A percentile compares a stretch with the other conserved stretches of the same genome.
phyloP scores from a whole-genome alignment of 1,284 basidiomycete genomes.

The Neolentinus lepideus region DNA sequence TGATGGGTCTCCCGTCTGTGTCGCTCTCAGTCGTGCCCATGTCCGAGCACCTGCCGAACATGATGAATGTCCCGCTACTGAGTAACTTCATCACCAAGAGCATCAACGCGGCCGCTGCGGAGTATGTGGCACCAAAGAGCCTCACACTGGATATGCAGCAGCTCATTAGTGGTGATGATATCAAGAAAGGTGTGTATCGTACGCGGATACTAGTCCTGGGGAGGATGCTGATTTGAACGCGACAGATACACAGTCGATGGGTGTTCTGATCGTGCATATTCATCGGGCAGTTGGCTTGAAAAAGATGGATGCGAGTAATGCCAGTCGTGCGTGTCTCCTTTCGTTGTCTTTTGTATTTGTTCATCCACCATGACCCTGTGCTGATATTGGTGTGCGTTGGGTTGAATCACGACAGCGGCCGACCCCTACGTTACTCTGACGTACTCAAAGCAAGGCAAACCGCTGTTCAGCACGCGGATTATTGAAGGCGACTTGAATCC shows the following conservation, averaged over 20 bases:
- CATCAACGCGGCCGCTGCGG: constrained; percentile 58
- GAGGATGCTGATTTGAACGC: too few species aligned
- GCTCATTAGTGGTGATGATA: constrained; percentile 53
- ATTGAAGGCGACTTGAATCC: constrained; percentile 61
- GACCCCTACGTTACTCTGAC: constrained; percentile 30
- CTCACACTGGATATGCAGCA: constrained; percentile 70
- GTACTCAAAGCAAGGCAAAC: constrained; percentile 41
- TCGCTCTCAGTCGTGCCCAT: constrained; percentile 73
- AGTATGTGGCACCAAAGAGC: constrained; percentile 65
- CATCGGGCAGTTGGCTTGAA: constrained; percentile 59
- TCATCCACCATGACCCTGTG: constrained; percentile 28
- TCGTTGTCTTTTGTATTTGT: constrained; percentile 2
- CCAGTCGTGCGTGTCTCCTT: constrained; percentile 45
- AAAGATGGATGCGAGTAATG: constrained; percentile 53
- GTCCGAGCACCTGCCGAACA: constrained; percentile 60
- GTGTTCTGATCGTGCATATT: constrained; percentile 63
- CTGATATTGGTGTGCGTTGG: constrained; percentile 28
- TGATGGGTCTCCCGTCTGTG: constrained; percentile 76
- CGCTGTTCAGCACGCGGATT: constrained; percentile 69
- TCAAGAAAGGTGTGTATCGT: constrained; percentile 27
- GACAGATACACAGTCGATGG: constrained; percentile 58
- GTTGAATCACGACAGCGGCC: constrained; percentile 12
- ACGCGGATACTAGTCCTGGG: background rate
- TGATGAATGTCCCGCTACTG: constrained; percentile 76
- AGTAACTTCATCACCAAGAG: constrained; percentile 71